A percentile compares a stretch with the other conserved stretches of the same genome.
These are phyloP conservation scores for Extremus antarcticus DNA, from an alignment of 495 filamentous ascomycete genomes.

Conservation along the genomic window DNA sequence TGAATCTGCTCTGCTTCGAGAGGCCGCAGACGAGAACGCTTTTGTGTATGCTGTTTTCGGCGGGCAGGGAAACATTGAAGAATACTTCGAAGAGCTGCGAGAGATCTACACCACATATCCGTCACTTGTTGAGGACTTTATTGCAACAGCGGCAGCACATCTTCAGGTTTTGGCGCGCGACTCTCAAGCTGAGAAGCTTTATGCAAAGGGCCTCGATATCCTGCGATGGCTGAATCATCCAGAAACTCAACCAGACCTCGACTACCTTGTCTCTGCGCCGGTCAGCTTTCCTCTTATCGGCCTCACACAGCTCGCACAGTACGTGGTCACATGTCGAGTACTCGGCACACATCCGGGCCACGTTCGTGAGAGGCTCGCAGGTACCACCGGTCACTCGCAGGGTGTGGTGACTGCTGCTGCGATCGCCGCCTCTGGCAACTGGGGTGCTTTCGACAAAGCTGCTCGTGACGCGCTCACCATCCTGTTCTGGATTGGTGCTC, in stretches of 20 bases:
- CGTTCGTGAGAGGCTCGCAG: conserved; percentile 66
- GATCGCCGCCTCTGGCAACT: conserved; percentile 73
- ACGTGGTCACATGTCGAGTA: conserved; percentile 80
- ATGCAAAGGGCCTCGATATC: conserved; percentile 88
- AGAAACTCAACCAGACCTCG: conserved; percentile 81
- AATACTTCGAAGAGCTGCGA: conserved; percentile 95
- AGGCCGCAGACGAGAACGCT: conserved; percentile 66
- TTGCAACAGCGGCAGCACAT: conserved; percentile 66
- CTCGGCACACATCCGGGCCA: conserved; percentile 79
- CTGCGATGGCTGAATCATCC: conserved; percentile 81
- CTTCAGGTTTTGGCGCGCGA: conserved; percentile 77
- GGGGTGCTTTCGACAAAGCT: conserved; percentile 77
- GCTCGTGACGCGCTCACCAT: conserved; percentile 71
- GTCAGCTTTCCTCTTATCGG: conserved; percentile 97
- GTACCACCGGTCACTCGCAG: conserved; percentile 94
- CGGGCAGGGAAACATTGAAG: conserved; percentile 98
- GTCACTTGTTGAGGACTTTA: conserved; percentile 74
- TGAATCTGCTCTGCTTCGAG: conserved; percentile 84
- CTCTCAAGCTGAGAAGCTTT: conserved; percentile 82
- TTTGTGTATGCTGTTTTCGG: conserved; percentile 87
- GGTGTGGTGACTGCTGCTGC: conserved; percentile 90
- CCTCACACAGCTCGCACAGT: conserved; percentile 88
- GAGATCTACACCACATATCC: conserved; percentile 84
- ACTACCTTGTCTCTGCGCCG: conserved; percentile 92
- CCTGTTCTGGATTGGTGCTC: conserved; percentile 99